A percentile compares a stretch with the other conserved stretches of the same genome.
Evolutionary conservation across 1,284 basidiomycete species (phyloP).

Genomic region (Apiotrichum gamsii): DNA sequence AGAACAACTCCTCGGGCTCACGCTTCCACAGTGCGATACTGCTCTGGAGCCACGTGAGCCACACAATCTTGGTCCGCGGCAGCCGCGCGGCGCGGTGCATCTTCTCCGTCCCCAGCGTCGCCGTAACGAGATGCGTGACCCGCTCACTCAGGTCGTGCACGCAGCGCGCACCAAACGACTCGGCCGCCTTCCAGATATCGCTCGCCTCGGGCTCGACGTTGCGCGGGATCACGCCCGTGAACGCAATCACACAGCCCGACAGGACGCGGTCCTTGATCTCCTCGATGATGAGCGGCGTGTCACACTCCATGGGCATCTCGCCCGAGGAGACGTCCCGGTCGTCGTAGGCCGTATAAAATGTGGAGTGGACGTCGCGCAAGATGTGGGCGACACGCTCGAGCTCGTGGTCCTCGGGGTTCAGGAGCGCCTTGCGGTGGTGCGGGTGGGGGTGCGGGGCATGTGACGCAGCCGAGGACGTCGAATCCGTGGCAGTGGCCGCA

Average conservation of each 20-base stretch:
- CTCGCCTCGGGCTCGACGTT: conserved; percentile 63
- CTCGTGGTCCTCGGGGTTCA: conserved; percentile 86
- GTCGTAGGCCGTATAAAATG: conserved; percentile 58
- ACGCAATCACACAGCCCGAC: conserved; percentile 70
- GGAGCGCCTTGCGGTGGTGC: conserved; percentile 51
- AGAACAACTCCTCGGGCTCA: conserved; percentile 29
- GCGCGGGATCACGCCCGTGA: conserved; percentile 89
- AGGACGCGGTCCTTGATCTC: conserved; percentile 69
- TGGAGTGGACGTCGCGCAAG: conserved; percentile 65
- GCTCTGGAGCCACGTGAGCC: conserved; percentile 81
- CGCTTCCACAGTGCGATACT: conserved; percentile 69
- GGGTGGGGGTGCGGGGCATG: conserved; percentile 3
- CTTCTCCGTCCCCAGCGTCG: conserved; percentile 85
- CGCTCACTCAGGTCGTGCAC: conserved; percentile 60
- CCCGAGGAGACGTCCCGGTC: conserved; percentile 4
- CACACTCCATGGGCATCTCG: conserved; percentile 20
- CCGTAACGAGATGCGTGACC: conserved; percentile 86
- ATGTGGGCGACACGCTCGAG: conserved; percentile 70
- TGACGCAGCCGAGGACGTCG: too few species aligned
- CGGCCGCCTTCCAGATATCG: conserved; percentile 81
- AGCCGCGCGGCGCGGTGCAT: conserved; percentile 69
- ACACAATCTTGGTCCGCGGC: conserved; percentile 71
- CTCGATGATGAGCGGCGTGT: conserved; percentile 54
- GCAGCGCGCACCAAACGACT: conserved; percentile 81
- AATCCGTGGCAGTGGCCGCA: too few species aligned